Evolutionary conservation across 352 stramenopile genomes (phyloP).

Genomic region (Pythium vanterpoolii): DNA sequence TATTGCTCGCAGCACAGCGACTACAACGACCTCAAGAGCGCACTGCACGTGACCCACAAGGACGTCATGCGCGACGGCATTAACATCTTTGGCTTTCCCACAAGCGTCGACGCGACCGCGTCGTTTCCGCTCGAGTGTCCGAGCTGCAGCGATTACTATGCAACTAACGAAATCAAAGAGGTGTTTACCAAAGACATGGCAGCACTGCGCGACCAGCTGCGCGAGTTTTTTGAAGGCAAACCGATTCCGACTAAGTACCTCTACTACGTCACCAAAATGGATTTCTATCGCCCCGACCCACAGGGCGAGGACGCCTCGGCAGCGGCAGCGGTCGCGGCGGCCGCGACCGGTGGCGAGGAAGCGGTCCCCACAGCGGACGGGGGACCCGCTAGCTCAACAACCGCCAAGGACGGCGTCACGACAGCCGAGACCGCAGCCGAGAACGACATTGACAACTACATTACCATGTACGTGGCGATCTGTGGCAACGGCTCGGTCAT

Average conservation of each 20-base stretch:
- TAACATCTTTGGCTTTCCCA: conserved; percentile 64
- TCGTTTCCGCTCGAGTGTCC: conserved; percentile 59
- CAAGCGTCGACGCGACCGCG: conserved; percentile 56
- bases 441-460: conserved; percentile 47
- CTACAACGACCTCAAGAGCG: conserved; percentile 67
- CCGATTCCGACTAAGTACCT: conserved; percentile 80
- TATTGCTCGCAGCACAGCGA: conserved; percentile 74
- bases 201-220: conserved; percentile 56
- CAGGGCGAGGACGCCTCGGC: conserved; percentile 25
- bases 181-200: conserved; percentile 70
- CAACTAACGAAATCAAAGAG: conserved; percentile 60
- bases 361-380: neutral
- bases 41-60: conserved; percentile 65
- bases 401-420: conserved; percentile 6
- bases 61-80: conserved; percentile 70
- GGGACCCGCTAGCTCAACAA: neutral
- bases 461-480: conserved; percentile 84
- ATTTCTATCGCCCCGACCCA: conserved; percentile 69
- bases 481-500: conserved; percentile 85
- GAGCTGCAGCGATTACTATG: conserved; percentile 56
- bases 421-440: conserved; percentile 6
- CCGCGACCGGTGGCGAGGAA: neutral
- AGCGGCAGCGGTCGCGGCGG: neutral
- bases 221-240: conserved; percentile 80
- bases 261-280: conserved; percentile 83